Base-by-base conservation (phyloP, 441 rosid genomes). In the Jatropha podagrica region DNA sequence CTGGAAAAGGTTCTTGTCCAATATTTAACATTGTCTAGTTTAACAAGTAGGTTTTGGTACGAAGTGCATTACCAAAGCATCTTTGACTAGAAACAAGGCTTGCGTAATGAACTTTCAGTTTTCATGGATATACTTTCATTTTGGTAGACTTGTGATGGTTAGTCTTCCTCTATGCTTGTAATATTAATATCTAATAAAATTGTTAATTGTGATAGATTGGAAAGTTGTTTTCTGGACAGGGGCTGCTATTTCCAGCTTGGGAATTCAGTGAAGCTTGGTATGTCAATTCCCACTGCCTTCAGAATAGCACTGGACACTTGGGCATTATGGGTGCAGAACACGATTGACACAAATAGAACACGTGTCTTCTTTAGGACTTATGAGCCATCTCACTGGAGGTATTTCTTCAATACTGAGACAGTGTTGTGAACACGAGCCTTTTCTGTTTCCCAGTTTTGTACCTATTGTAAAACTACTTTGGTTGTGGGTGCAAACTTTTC, bases 331-430 rank as follows among this genome's bases (percentile, higher is more conserved):
- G 81, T 86, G 6, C 82, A 88, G 77, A 84, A 73, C 13, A 74
- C 54, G 17, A 79, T 91, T 18, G 81, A 91, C 74, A 81, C 80
- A 48, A 87, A 80, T 71, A 90, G 79, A 82, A 90, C 96, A 0
- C 85, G 74, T 1, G 86, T 91, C 59, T 78, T 91, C 83, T 84
- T 91, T 74, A 87, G 96, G 55, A 87, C 94, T 55, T 90, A 86
- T 74, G 96, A 91, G 84, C 92, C 96, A 76, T 88, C 91, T 37
- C 96, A 91, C 59, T 91, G 96, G 96, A 78, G 92, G 96, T 91
- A 85, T 42, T 68, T 46, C 72, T 75, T 60, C 5, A 77, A 65
- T 56, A 4, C 63, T 55, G 56, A 49, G 27, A 44, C 58, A 55
- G 23, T 61, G 55, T 68, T 46, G 7, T 58, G 18, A 4, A 55